These are phyloP conservation scores for Ambrosiella cleistominuta DNA, from an alignment of 2,329 filamentous ascomycete species.

Conservation along the genomic window DNA sequence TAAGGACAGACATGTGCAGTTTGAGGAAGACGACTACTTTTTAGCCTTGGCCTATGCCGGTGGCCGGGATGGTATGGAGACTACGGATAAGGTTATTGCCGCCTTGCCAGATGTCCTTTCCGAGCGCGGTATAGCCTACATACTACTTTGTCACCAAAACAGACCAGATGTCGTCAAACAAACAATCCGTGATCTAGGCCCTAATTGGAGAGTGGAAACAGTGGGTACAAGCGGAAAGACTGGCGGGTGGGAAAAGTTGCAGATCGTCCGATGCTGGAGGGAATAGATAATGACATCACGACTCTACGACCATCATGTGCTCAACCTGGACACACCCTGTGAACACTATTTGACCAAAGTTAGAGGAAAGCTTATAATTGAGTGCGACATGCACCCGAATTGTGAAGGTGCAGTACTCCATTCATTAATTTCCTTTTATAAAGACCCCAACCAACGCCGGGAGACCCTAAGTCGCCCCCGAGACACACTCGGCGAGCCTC, in stretches of 20 bases:
- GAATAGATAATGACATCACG: conserved; percentile 18
- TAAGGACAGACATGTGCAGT: conserved; percentile 27
- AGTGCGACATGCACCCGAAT: background rate
- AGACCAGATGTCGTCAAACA: conserved; percentile 57
- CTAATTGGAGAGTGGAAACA: conserved; percentile 53
- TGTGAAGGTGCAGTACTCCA: background rate
- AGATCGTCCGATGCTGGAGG: conserved; percentile 74
- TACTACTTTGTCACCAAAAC: conserved; percentile 83
- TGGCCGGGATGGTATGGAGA: conserved; percentile 83
- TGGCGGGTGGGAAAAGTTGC: conserved; percentile 87
- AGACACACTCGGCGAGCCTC: background rate
- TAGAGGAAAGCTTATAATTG: too few species aligned
- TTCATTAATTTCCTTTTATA: conserved; percentile 17
- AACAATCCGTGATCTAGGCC: conserved; percentile 35
- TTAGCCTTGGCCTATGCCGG: conserved; percentile 79
- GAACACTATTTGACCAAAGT: too few species aligned
- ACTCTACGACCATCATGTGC: background rate
- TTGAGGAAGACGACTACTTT: conserved; percentile 68
- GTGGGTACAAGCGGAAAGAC: conserved; percentile 71
- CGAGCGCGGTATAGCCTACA: conserved; percentile 61
- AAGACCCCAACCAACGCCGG: conserved; percentile 13
- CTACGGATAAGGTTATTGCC: conserved; percentile 61
- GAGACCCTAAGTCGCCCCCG: conserved; percentile 4
- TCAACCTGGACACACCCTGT: too few species aligned
- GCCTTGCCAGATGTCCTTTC: conserved; percentile 48